Base-by-base conservation (phyloP, 1,139 yeast species). In the Suhomyces taliae region DNA sequence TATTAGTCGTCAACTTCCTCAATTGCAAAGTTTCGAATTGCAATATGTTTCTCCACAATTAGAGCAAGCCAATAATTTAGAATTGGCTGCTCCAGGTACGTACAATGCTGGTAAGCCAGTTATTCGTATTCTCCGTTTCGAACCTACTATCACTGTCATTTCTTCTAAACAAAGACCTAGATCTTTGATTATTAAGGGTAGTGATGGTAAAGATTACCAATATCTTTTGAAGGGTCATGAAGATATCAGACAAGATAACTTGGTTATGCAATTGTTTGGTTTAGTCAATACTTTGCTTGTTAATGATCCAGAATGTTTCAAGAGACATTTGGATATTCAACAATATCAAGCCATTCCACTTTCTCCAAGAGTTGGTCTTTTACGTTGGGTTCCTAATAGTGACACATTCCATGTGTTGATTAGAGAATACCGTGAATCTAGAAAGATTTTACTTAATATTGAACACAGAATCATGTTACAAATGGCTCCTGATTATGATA, bases 401-500 rank as follows among this genome's bases (percentile, higher is more conserved):
- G 99, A 95, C 61, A 95, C 99, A 0, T 87, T 95, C 81, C 99
- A 95, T 67, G 91, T 87, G 4, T 75, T 95, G 52, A 93, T 95
- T 46, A 80, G 91, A 52, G 98, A 93, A 57, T 90, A 91, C 62
- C 81, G 99, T 58, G 98, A 93, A 56, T 85, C 91, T 9, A 81
- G 97, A 51, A 91, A 90, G 72, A 88, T 91, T 42, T 77, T 91
- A 54, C 73, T 93, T 54, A 91, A 91, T 65, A 90, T 93, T 59
- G 99, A 93, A 65, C 97, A 91, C 64, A 79, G 98, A 54, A 89
- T 93, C 48, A 91, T 93, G 96, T 70, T 90, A 36, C 98, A 93
- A 64, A 91, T 93, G 98, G 97, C 98, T 0, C 98, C 98, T 1
- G 97, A 91, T 64, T 95, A 90, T 66, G 99, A 95, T 58, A 86